phyloP scores from a whole-genome alignment of 75 land plant genomes.

The Larix kaempferi region DNA sequence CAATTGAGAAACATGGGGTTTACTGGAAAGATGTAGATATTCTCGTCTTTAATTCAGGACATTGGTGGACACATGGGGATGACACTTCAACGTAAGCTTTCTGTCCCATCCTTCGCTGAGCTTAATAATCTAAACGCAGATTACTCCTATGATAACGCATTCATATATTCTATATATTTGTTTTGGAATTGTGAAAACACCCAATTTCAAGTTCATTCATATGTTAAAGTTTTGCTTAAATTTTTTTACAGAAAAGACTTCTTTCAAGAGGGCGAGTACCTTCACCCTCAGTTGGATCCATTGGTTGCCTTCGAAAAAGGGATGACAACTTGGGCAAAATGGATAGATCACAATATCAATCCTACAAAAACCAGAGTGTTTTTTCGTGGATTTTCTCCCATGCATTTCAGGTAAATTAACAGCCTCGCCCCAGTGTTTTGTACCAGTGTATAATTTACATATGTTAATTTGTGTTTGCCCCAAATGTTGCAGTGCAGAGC shows the following conservation, averaged over 20 bases:
- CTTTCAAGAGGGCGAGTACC: slow-evolving; percentile 35
- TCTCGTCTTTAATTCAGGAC: slow-evolving; percentile 62
- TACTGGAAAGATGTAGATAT: slow-evolving; percentile 56
- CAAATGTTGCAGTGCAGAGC: slow-evolving; percentile 14
- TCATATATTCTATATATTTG: no score
- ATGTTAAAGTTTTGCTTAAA: background rate
- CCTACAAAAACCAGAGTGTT: slow-evolving; percentile 60
- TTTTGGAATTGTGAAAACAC: no score
- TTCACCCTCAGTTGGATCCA: slow-evolving; percentile 48
- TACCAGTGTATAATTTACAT: no score
- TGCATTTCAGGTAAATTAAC: slow-evolving; percentile 58
- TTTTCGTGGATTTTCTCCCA: slow-evolving; percentile 76
- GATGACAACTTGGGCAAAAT: slow-evolving; percentile 63
- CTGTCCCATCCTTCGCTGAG: no score
- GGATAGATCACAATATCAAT: slow-evolving; percentile 64
- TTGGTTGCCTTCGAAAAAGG: slow-evolving; percentile 51
- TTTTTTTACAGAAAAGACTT: slow-evolving; percentile 39
- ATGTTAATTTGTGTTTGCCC: background rate
- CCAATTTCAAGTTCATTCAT: background rate
- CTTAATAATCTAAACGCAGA: no score
- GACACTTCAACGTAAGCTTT: slow-evolving; percentile 26
- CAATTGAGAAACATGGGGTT: slow-evolving; percentile 10
- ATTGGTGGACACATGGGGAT: slow-evolving; percentile 58
- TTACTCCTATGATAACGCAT: no score
- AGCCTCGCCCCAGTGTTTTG: no score